These are phyloP conservation scores for Pseudogymnoascus sp. DNA, from an alignment of 2,329 filamentous ascomycete species.

Conservation along the genomic window DNA sequence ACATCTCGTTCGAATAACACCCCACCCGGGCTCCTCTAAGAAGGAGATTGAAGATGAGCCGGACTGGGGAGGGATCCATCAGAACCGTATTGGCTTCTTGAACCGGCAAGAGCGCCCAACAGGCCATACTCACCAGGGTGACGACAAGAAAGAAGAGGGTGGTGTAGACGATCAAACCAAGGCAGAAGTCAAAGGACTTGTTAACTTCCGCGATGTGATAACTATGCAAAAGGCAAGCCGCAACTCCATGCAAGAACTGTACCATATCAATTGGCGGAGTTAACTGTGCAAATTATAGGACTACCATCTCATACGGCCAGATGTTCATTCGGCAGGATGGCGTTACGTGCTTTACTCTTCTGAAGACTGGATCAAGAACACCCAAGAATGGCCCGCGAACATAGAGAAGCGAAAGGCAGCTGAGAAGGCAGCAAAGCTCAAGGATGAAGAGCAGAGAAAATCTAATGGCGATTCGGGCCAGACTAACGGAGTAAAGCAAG, in stretches of 20 bases:
- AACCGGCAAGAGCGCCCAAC: slow-evolving; percentile 32
- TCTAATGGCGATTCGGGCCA: slow-evolving; percentile 28
- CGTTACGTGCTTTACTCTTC: slow-evolving; percentile 43
- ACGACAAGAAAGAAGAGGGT: slow-evolving; percentile 19
- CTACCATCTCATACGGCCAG: slow-evolving; percentile 38
- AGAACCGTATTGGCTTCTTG: slow-evolving; percentile 36
- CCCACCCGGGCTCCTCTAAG: slow-evolving; percentile 34
- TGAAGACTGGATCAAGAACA: slow-evolving; percentile 43
- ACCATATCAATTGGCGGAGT: background rate
- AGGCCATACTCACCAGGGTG: slow-evolving; percentile 33
- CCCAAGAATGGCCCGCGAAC: slow-evolving; percentile 44
- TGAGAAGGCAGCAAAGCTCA: slow-evolving; percentile 26
- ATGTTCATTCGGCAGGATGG: slow-evolving; percentile 41
- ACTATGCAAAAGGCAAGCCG: slow-evolving; percentile 17
- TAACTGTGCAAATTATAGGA: slow-evolving; percentile 27
- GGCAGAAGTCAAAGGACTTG: slow-evolving; percentile 25
- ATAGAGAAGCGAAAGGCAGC: slow-evolving; percentile 32
- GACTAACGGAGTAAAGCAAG: slow-evolving; percentile 19
- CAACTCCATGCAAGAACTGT: background rate
- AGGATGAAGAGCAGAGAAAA: slow-evolving; percentile 22
- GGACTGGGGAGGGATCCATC: slow-evolving; percentile 34
- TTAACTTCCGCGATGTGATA: slow-evolving; percentile 36
- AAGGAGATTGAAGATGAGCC: slow-evolving; percentile 38
- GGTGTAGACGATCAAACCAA: background rate
- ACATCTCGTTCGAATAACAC: slow-evolving; percentile 4